These are phyloP conservation scores for Paradendryphiella salina DNA, from an alignment of 2,329 filamentous ascomycete species.

Conservation along the genomic window DNA sequence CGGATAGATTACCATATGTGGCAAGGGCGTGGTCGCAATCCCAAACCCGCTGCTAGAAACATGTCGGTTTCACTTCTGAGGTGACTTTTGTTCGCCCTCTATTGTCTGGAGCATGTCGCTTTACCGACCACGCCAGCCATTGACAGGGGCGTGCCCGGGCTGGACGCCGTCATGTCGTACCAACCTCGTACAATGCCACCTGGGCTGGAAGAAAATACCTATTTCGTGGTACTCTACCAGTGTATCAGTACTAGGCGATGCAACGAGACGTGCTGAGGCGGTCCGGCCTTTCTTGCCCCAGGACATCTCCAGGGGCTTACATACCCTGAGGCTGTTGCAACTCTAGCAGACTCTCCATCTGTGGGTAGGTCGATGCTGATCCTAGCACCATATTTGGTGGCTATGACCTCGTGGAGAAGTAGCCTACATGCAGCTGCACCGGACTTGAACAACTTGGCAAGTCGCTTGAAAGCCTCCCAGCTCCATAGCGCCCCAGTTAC, in stretches of 20 bases:
- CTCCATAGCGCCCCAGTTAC: neutral
- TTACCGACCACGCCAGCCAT: neutral
- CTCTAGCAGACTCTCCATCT: neutral
- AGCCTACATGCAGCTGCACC: neutral
- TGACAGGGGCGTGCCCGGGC: neutral
- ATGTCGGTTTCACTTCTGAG: neutral
- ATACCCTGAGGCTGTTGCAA: neutral
- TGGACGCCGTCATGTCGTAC: neutral
- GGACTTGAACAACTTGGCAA: neutral
- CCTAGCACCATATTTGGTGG: neutral
- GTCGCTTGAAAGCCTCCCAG: neutral
- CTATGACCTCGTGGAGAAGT: neutral
- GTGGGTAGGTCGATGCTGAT: neutral
- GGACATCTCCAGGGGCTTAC: neutral
- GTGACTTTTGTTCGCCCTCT: neutral
- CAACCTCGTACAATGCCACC: neutral
- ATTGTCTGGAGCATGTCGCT: neutral
- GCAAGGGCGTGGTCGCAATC: conserved; percentile 4
- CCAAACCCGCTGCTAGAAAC: neutral
- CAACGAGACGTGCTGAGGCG: neutral
- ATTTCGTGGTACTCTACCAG: neutral
- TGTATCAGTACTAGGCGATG: neutral
- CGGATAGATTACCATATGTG: conserved; percentile 26
- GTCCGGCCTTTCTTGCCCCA: no score
- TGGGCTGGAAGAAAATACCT: no score